Conservation (phyloP, 495 filamentous ascomycete species). For the Xylaria longipes region DNA sequence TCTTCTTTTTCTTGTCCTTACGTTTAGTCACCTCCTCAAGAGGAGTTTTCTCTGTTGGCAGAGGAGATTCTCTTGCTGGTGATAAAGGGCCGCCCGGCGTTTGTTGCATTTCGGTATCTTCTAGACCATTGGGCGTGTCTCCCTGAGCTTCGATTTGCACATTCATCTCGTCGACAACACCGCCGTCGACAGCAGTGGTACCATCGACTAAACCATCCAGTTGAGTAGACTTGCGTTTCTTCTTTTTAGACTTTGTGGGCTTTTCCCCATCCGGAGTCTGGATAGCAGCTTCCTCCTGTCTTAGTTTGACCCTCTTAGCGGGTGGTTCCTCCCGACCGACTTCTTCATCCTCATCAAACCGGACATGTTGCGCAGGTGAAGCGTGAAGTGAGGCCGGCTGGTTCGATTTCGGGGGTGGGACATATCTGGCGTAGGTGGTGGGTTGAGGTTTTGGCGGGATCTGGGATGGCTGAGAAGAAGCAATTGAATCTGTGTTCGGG, state of each 20-base stretch:
- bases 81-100: not conserved
- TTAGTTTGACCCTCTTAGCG: slow-evolving; percentile 33
- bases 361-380: slow-evolving; percentile 32
- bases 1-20: slow-evolving; percentile 49
- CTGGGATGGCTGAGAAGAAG: slow-evolving; percentile 25
- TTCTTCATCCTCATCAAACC: slow-evolving; percentile 31
- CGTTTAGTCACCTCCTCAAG: slow-evolving; percentile 20
- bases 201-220: not conserved
- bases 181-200: not conserved
- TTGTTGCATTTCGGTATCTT: slow-evolving; percentile 2
- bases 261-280: slow-evolving; percentile 29
- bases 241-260: slow-evolving; percentile 37
- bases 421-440: slow-evolving; percentile 52
- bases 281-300: slow-evolving; percentile 23
- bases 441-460: slow-evolving; percentile 29
- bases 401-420: slow-evolving; percentile 37
- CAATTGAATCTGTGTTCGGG: slow-evolving; percentile 15
- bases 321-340: slow-evolving; percentile 28
- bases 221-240: slow-evolving; percentile 27
- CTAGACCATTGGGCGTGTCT: not conserved
- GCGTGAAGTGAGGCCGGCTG: slow-evolving; percentile 26
- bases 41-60: not conserved
- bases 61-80: not conserved
- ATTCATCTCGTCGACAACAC: not conserved
- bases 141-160: not conserved